A percentile compares a stretch with the other conserved stretches of the same genome.
These are phyloP conservation scores for Aspergillus clavatus DNA, from an alignment of 2,329 filamentous ascomycete species.

Conservation along the genomic window DNA sequence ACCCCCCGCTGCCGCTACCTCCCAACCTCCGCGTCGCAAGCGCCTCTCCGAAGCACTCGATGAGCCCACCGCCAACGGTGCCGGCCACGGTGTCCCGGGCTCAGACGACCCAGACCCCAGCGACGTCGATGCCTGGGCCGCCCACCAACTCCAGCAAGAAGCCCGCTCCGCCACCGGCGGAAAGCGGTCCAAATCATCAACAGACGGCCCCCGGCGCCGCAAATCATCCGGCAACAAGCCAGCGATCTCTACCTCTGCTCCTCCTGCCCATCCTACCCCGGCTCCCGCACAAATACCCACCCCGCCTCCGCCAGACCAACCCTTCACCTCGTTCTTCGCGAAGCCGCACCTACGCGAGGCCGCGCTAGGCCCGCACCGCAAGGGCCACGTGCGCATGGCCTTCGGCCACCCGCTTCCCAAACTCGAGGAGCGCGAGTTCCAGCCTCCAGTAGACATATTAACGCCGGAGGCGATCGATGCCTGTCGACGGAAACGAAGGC, in stretches of 20 bases:
- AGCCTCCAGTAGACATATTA: constrained; percentile 60
- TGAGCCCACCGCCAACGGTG: constrained; percentile 7
- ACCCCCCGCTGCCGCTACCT: too few species aligned
- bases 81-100: constrained; percentile 25
- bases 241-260: not conserved
- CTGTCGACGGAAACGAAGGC: constrained; percentile 36
- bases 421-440: constrained; percentile 64
- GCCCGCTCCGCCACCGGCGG: constrained; percentile 53
- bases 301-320: constrained; percentile 36
- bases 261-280: not conserved
- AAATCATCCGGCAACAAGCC: constrained; percentile 4
- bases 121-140: constrained; percentile 66
- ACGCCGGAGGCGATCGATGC: constrained; percentile 41
- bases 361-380: constrained; percentile 67
- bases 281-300: constrained; percentile 6
- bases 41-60: constrained; percentile 3
- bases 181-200: constrained; percentile 27
- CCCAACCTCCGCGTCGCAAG: constrained; percentile 30
- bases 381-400: constrained; percentile 66
- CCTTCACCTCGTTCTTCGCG: constrained; percentile 81
- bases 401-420: constrained; percentile 82
- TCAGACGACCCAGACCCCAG: constrained; percentile 58
- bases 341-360: constrained; percentile 75
- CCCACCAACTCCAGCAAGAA: constrained; percentile 71
- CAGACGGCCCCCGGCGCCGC: constrained; percentile 7